A percentile compares a stretch with the other conserved stretches of the same genome.
These are phyloP conservation scores for Aspergillus costaricaensis DNA, from an alignment of 2,329 filamentous ascomycete species.

Conservation along the genomic window DNA sequence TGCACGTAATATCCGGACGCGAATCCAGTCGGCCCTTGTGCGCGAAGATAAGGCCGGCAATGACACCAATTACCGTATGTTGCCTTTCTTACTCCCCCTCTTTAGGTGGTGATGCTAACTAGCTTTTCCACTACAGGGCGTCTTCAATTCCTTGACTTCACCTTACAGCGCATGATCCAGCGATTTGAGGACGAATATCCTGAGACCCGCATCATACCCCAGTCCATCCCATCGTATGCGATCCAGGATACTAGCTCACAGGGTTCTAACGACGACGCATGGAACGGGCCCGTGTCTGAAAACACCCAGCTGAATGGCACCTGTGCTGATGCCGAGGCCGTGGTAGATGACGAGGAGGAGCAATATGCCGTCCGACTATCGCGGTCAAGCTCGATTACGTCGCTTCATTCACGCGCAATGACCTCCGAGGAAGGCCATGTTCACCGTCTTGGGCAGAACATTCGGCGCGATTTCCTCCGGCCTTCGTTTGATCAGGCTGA, in stretches of 20 bases:
- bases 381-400: constrained; percentile 67
- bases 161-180: constrained; percentile 85
- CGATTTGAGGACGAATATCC: constrained; percentile 97
- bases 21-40: constrained; percentile 79
- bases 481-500: constrained; percentile 47
- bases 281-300: constrained; percentile 35
- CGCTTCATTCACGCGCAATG: constrained; percentile 64
- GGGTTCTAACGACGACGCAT: constrained; percentile 36
- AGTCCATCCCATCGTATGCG: constrained; percentile 16
- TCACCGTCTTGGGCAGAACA: constrained; percentile 67
- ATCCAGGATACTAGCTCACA: constrained; percentile 35
- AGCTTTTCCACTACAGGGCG: constrained; percentile 54
- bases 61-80: constrained; percentile 75
- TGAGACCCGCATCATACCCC: constrained; percentile 66
- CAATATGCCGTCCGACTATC: constrained; percentile 53
- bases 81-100: constrained; percentile 17
- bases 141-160: constrained; percentile 83
- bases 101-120: constrained; percentile 6
- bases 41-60: constrained; percentile 72
- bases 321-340: constrained; percentile 35
- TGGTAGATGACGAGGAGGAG: constrained; percentile 47
- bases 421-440: constrained; percentile 70
- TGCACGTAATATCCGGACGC: constrained; percentile 81
- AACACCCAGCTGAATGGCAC: constrained; percentile 19
- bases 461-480: constrained; percentile 64